Evolutionary conservation across 78 protist species (phyloP).

Genomic region (Bodo saltans): DNA sequence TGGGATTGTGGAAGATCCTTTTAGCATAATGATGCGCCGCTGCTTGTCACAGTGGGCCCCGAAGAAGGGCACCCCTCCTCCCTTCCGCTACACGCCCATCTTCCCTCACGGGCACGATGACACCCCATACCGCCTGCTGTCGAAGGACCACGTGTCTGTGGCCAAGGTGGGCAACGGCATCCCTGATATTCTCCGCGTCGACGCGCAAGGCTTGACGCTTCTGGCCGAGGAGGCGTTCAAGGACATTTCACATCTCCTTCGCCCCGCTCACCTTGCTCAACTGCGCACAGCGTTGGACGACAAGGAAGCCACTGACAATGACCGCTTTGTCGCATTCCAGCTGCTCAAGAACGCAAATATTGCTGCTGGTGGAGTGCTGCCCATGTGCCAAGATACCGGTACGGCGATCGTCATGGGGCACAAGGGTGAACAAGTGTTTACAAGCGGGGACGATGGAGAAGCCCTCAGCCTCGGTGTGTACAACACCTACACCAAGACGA

Average conservation of each 20-base stretch:
- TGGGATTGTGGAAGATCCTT: too few relatives aligned
- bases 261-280: slow-evolving; percentile 59
- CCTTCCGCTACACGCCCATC: not conserved
- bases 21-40: too few relatives aligned
- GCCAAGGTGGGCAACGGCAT: not conserved
- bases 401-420: slow-evolving; percentile 67
- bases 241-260: slow-evolving; percentile 68
- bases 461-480: slow-evolving; percentile 63
- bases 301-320: slow-evolving; percentile 69
- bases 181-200: slow-evolving; percentile 45
- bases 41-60: too few relatives aligned
- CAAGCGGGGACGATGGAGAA: slow-evolving; percentile 66
- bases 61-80: too few relatives aligned
- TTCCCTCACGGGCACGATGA: not conserved
- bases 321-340: slow-evolving; percentile 74
- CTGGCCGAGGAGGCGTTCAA: slow-evolving; percentile 57
- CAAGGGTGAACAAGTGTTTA: slow-evolving; percentile 61
- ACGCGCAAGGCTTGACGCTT: slow-evolving; percentile 52
- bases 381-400: slow-evolving; percentile 74
- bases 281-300: slow-evolving; percentile 60
- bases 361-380: slow-evolving; percentile 62
- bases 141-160: not conserved
- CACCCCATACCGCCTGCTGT: not conserved
- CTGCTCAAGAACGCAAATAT: slow-evolving; percentile 74
- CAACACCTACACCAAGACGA: slow-evolving; percentile 64